Base-by-base conservation (phyloP, 495 filamentous ascomycete genomes). In the Aspergillus carlsbadensis region DNA sequence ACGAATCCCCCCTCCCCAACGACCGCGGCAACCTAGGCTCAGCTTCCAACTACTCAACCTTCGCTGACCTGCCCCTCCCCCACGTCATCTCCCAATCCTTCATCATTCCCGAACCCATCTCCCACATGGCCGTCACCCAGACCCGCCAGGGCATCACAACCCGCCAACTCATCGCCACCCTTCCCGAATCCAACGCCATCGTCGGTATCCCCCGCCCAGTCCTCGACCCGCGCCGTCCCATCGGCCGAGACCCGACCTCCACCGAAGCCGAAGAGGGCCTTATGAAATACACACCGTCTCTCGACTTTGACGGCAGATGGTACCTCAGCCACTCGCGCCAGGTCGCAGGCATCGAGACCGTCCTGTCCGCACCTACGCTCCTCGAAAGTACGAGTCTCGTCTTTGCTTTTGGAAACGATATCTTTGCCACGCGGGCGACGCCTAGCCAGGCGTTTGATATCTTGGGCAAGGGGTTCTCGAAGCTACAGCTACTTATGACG, bases 371-470 rank as follows among this genome's bases (percentile, higher is more conserved):
- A 14, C 91, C 93, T 0, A 86, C 90, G 0, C 62, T 87, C 1
- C 78, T 99, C n/a, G 94, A 99, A 72, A 96, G 92, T 70, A 97
- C 94, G 11, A 91, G 89, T 63, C 69, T 99, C 40, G 82, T 99
- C 24, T 84, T 98, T 63, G 93, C 91, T 3, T 97, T 88, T 67
- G 95, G 95, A 3, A 67, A 71, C 2, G 94, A 99, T 66, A 71
- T 98, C 31, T 99, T 91, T 62, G 92, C 89, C 5, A 92, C 92
- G 3, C 77, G 91, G 13, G 85, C 94, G 31, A 83, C 86, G 26
- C 94, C 94, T 0, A 95, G 90, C 65, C 82, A 87, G 53, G 80
- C 87, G 4, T 99, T 98, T 70, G 94, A 99, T 73, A 81, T 96
- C 15, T 76, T 99, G 1, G 93, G 91, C 33, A 95, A 92, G 73